Percentiles rank a stretch among this genome's conserved stretches.
These are phyloP conservation scores for Cladophialophora yegresii DNA, from an alignment of 2,329 filamentous ascomycete genomes.

Conservation along the genomic window DNA sequence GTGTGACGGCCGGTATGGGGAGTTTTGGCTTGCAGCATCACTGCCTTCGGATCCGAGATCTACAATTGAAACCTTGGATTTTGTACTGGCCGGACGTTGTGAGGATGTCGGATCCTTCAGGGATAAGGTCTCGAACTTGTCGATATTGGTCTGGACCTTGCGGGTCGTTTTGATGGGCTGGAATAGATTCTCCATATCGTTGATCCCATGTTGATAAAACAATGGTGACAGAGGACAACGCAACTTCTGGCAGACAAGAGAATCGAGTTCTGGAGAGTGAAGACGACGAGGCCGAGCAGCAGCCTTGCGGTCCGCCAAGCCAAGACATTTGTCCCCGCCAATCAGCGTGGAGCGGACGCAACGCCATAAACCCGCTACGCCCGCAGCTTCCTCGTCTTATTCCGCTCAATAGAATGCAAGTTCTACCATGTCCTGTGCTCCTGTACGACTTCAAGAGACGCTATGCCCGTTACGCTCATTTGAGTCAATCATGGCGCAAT, in stretches of 20 bases:
- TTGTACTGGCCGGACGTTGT: conserved; percentile 13
- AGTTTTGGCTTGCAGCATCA: conserved; percentile 18
- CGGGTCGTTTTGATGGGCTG: conserved; percentile 57
- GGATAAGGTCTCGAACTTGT: conserved; percentile 43
- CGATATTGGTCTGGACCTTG: conserved; percentile 52
- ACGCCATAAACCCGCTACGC: not conserved
- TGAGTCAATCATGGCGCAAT: not conserved
- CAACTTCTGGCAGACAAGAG: not conserved
- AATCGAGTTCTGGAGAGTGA: not conserved
- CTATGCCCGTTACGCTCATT: not conserved
- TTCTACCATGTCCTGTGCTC: not conserved
- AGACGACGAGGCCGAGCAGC: not conserved
- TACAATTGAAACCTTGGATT: conserved; percentile 32
- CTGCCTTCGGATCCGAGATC: conserved; percentile 23
- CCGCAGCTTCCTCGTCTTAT: not conserved
- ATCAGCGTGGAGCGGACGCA: not conserved
- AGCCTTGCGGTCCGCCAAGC: conserved; percentile 4
- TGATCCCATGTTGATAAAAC: conserved; percentile 14
- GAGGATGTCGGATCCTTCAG: conserved; percentile 23
- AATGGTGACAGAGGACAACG: not conserved
- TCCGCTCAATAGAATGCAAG: not conserved
- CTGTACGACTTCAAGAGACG: not conserved
- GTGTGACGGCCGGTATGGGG: conserved; percentile 25
- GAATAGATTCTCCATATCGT: conserved; percentile 57
- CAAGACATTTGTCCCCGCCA: not conserved